Evolutionary conservation across 2,329 filamentous ascomycete genomes (phyloP).

Genomic region (Myriangium duriaei): DNA sequence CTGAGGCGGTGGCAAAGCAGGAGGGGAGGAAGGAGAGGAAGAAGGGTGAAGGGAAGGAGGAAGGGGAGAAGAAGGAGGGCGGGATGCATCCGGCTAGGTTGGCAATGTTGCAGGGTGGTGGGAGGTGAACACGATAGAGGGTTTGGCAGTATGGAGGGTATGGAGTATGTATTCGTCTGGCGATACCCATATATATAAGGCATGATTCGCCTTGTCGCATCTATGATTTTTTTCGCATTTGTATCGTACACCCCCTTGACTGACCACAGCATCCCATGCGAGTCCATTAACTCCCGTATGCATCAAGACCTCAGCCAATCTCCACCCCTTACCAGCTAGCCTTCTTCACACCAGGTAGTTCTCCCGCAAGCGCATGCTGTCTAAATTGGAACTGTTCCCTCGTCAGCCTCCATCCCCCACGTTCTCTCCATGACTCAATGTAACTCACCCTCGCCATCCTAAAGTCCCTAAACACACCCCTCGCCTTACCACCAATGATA

Average conservation of each 20-base stretch:
- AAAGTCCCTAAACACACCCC: slow-evolving; percentile 87
- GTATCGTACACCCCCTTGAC: slow-evolving; percentile 5
- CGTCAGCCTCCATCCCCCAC: neutral
- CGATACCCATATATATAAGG: slow-evolving; percentile 4
- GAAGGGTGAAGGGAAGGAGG: slow-evolving; percentile 19
- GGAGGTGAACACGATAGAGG: too few relatives aligned
- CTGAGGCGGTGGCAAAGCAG: slow-evolving; percentile 36
- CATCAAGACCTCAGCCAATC: too few relatives aligned
- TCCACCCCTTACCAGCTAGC: slow-evolving; percentile 93
- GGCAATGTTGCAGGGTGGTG: slow-evolving; percentile 14
- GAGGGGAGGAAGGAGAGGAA: slow-evolving; percentile 31
- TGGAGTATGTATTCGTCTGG: slow-evolving; percentile 5
- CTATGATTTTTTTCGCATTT: slow-evolving; percentile 1
- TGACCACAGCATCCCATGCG: too few relatives aligned
- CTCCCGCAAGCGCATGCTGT: slow-evolving; percentile 71
- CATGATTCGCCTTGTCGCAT: neutral
- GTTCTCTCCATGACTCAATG: neutral
- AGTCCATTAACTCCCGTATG: too few relatives aligned
- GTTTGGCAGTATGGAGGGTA: too few relatives aligned
- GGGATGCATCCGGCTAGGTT: slow-evolving; percentile 25
- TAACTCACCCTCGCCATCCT: slow-evolving; percentile 71
- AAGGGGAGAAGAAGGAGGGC: slow-evolving; percentile 5
- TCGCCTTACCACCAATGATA: slow-evolving; percentile 76
- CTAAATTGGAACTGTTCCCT: slow-evolving; percentile 75
- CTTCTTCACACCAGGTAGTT: slow-evolving; percentile 85